A percentile compares a stretch with the other conserved stretches of the same genome.
Conservation (phyloP, 2,329 filamentous ascomycete species). For the Aspergillus fructus region DNA sequence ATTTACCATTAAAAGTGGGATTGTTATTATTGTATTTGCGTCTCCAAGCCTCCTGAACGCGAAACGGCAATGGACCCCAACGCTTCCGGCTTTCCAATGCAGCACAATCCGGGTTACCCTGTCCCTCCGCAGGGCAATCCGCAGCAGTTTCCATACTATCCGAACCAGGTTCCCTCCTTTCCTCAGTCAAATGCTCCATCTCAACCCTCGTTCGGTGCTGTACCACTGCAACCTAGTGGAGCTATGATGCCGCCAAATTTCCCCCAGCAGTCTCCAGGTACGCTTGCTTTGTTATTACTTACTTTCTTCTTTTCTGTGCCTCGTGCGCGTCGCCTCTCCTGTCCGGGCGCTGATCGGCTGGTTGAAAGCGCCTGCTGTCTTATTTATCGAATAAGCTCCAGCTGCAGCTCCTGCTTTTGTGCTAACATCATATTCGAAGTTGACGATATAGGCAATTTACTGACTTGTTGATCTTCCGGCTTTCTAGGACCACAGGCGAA, state of each 20-base stretch:
- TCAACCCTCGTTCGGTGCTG: constrained; percentile 37
- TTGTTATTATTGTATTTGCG: constrained; percentile 9
- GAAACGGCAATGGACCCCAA: constrained; percentile 31
- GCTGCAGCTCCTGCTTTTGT: not conserved
- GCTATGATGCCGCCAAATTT: constrained; percentile 40
- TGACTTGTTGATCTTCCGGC: constrained; percentile 21
- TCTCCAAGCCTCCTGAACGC: not conserved
- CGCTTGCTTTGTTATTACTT: constrained; percentile 18
- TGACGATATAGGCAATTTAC: constrained; percentile 17
- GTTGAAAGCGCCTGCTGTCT: not conserved
- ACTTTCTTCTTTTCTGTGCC: constrained; percentile 5
- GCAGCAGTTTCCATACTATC: constrained; percentile 38
- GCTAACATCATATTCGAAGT: constrained; percentile 1
- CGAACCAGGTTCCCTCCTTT: constrained; percentile 32
- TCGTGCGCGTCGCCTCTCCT: not conserved
- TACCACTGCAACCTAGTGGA: constrained; percentile 38
- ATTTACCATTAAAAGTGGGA: constrained; percentile 4
- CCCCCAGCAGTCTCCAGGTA: constrained; percentile 37
- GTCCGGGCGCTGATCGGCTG: not conserved
- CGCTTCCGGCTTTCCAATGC: constrained; percentile 28
- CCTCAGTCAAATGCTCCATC: constrained; percentile 33
- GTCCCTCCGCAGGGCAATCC: constrained; percentile 31
- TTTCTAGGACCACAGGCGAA: constrained; percentile 36
- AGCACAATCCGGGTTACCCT: constrained; percentile 33
- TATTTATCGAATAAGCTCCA: not conserved